Evolutionary conservation across 2,329 filamentous ascomycete genomes (phyloP).

Genomic region (Pseudocercospora pini-densiflorae): DNA sequence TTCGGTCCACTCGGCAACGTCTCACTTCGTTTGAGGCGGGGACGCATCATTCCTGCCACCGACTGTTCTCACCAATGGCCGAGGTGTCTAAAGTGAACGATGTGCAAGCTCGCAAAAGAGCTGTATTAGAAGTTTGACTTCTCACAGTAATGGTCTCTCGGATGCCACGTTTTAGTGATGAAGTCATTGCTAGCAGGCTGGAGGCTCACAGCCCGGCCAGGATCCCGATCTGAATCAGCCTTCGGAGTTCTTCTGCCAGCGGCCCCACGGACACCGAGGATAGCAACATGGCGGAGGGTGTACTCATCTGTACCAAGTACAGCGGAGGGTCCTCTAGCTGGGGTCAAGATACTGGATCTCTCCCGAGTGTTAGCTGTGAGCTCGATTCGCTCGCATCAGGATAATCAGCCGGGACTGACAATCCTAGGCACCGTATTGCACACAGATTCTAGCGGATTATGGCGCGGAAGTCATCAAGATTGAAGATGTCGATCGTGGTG

Average conservation of each 20-base stretch:
- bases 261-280: slow-evolving; percentile 20
- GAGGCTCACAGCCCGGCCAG: slow-evolving; percentile 2
- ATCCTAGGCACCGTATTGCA: slow-evolving; percentile 33
- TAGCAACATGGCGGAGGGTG: not conserved
- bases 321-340: slow-evolving; percentile 21
- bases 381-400: not conserved
- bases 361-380: slow-evolving; percentile 28
- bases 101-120: not conserved
- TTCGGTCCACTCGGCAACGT: not conserved
- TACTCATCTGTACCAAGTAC: slow-evolving; percentile 16
- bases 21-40: slow-evolving; percentile 1
- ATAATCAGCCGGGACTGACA: slow-evolving; percentile 1
- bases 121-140: not conserved
- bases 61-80: not conserved
- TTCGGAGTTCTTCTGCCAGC: slow-evolving; percentile 10
- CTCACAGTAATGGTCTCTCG: not conserved
- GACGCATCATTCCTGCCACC: not conserved
- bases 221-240: slow-evolving; percentile 10
- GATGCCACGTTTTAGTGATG: not conserved
- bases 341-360: slow-evolving; percentile 28
- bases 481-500: slow-evolving; percentile 33
- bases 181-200: slow-evolving; percentile 2
- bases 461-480: slow-evolving; percentile 40
- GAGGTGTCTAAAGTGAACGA: not conserved
- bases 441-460: slow-evolving; percentile 39